Percentiles rank a stretch among this genome's conserved stretches.
Conservation (phyloP, 352 stramenopile species). For the Elongisporangium anandrum region DNA sequence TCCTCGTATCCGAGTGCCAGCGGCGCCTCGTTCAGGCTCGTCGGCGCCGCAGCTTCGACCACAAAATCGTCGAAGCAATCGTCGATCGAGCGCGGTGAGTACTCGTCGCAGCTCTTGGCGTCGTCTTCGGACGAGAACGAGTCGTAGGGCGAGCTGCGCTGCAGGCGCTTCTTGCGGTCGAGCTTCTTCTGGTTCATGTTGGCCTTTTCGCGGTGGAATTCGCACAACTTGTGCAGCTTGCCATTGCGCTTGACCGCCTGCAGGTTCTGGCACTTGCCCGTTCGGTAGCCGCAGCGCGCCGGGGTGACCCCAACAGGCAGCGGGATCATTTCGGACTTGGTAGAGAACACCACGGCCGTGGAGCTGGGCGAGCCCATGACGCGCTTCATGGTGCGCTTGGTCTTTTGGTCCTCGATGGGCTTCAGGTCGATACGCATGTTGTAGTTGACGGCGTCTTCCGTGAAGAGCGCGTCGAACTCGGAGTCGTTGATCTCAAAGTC, state of each 20-base stretch:
- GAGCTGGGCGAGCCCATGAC: constrained; percentile 1
- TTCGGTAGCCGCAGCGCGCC: constrained; percentile 71
- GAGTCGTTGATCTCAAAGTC: constrained; percentile 18
- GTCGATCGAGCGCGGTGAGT: constrained; percentile 54
- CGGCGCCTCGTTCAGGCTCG: constrained; percentile 59
- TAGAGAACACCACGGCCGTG: constrained; percentile 6
- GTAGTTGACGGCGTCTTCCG: constrained; percentile 8
- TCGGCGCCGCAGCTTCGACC: constrained; percentile 25
- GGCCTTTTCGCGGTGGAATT: constrained; percentile 79
- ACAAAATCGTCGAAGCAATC: constrained; percentile 8
- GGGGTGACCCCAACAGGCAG: constrained; percentile 21
- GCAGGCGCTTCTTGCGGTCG: constrained; percentile 78
- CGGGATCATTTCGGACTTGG: constrained; percentile 13
- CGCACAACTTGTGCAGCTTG: constrained; percentile 82
- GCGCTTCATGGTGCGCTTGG: constrained; percentile 4
- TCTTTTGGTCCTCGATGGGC: constrained; percentile 9
- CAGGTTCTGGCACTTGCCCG: constrained; percentile 77
- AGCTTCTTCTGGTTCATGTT: constrained; percentile 87
- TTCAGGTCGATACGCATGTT: constrained; percentile 29
- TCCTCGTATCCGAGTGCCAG: constrained; percentile 58
- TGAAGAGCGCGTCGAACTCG: constrained; percentile 28
- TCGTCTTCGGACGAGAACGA: constrained; percentile 39
- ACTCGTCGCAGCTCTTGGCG: constrained; percentile 16
- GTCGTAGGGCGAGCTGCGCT: constrained; percentile 43
- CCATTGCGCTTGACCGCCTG: constrained; percentile 80